These are phyloP conservation scores for Trichoderma asperellum DNA, from an alignment of 2,329 filamentous ascomycete species.

Conservation along the genomic window DNA sequence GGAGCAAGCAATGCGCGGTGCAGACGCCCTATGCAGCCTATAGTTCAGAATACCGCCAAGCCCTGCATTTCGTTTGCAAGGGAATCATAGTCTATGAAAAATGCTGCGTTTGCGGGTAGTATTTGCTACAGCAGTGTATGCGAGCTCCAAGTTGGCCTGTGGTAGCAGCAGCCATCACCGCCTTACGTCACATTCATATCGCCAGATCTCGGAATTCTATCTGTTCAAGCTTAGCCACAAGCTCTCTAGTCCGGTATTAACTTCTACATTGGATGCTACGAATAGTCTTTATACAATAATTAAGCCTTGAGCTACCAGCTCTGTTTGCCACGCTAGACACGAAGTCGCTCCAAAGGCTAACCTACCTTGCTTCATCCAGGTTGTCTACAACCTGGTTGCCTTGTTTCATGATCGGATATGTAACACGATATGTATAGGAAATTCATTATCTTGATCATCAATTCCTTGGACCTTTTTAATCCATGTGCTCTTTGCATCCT, in stretches of 20 bases:
- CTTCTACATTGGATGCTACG: neutral
- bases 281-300: neutral
- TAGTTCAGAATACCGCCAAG: no score
- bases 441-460: neutral
- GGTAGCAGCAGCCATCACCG: neutral
- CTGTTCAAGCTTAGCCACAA: neutral
- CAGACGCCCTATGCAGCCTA: neutral
- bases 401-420: neutral
- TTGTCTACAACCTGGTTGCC: neutral
- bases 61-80: neutral
- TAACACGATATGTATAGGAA: neutral
- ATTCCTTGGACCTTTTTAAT: neutral
- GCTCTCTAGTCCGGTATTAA: neutral
- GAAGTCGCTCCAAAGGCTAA: neutral
- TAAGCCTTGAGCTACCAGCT: neutral
- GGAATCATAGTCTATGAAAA: neutral
- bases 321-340: neutral
- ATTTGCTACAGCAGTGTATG: neutral
- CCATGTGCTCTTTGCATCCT: neutral
- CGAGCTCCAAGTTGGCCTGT: neutral
- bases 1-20: neutral
- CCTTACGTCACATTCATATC: neutral
- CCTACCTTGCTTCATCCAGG: neutral
- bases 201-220: neutral
- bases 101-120: neutral